A percentile compares a stretch with the other conserved stretches of the same genome.
These are phyloP conservation scores for Aspergillus terreus DNA, from an alignment of 2,329 filamentous ascomycete genomes.

Conservation along the genomic window DNA sequence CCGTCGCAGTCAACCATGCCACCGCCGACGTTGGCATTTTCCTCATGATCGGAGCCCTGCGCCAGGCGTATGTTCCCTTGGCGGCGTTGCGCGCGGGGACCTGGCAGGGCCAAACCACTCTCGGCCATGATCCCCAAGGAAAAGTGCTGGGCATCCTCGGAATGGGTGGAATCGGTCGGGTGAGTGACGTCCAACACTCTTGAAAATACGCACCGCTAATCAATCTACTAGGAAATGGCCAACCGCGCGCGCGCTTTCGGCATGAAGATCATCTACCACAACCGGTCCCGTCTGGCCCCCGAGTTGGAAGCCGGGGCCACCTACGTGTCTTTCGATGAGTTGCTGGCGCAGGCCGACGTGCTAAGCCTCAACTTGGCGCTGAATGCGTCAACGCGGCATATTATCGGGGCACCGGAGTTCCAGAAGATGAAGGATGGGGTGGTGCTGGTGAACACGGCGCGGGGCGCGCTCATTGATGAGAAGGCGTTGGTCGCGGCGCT, in stretches of 20 bases:
- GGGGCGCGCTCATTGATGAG: constrained; percentile 45
- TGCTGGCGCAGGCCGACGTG: constrained; percentile 45
- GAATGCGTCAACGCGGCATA: constrained; percentile 44
- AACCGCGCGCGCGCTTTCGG: constrained; percentile 43
- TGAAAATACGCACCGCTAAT: neutral
- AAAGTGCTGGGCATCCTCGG: constrained; percentile 46
- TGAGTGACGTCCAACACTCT: constrained; percentile 20
- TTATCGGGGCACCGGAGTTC: constrained; percentile 45
- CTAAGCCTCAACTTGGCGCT: constrained; percentile 45
- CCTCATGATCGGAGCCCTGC: constrained; percentile 45
- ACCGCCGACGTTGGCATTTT: constrained; percentile 48
- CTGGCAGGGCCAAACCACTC: constrained; percentile 39
- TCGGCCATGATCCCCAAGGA: constrained; percentile 45
- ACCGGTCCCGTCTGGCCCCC: constrained; percentile 38
- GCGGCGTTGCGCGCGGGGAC: constrained; percentile 40
- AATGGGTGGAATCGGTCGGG: constrained; percentile 47
- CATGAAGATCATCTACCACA: constrained; percentile 48
- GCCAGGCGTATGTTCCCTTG: constrained; percentile 42
- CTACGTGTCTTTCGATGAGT: constrained; percentile 45
- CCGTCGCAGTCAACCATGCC: constrained; percentile 45
- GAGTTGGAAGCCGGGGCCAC: constrained; percentile 40
- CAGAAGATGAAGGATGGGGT: constrained; percentile 44
- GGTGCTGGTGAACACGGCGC: constrained; percentile 44
- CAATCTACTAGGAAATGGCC: constrained; percentile 40
- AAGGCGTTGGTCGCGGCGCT: constrained; percentile 44